Evolutionary conservation across 2,329 filamentous ascomycete genomes (phyloP), one percentile per base, ranked within the genome.

Genomic region (Neofusicoccum parvum): DNA sequence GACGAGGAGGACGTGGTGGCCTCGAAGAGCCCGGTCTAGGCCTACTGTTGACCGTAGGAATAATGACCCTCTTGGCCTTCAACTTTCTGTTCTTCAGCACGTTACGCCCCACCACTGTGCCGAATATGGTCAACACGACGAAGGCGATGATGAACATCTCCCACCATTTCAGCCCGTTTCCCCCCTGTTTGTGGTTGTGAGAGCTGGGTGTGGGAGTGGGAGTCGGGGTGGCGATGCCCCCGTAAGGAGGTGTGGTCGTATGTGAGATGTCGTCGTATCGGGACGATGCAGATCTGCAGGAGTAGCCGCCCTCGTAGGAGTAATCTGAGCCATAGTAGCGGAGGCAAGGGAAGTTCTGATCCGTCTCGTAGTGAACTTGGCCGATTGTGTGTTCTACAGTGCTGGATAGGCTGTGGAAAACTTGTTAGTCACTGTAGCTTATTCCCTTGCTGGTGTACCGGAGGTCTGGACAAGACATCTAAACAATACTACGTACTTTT

Each of bases 251-350:
- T 3, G 20, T 20, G 2, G 20, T 54, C n/a, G n/a, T 27, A 14
- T 43, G 20, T 10, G 23, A 9, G 27, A 5, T n/a, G 23, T 23
- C 34, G n/a, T 6, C 23, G 15, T 12, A 60, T 5, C 27, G 27
- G 5, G 41, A 23, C 2, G 41, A 20, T 7, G 56, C 56, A 5
- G 43, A 60, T 12, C 37, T 48, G 32, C 56, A 60, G 32, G 34
- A 48, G 43, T 39, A 60, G n/a, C 56, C 56, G 32, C 56, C 56
- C 39, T 60, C 32, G 43, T 60, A 60, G 32, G 11, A 11, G 11
- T 15, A 37, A 10, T n/a, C 20, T 10, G 56, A 60, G 4, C 41
- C 56, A 15, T 36, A 46, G 43, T 60, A 12, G 5, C 6, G 32
- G 39, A 39, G n/a, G 32, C 56, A 60, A n/a, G 20, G 11, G 56